Evolutionary conservation across 768 basidiomycete genomes (phyloP).

Genomic region (Udeniomyces megalosporus): DNA sequence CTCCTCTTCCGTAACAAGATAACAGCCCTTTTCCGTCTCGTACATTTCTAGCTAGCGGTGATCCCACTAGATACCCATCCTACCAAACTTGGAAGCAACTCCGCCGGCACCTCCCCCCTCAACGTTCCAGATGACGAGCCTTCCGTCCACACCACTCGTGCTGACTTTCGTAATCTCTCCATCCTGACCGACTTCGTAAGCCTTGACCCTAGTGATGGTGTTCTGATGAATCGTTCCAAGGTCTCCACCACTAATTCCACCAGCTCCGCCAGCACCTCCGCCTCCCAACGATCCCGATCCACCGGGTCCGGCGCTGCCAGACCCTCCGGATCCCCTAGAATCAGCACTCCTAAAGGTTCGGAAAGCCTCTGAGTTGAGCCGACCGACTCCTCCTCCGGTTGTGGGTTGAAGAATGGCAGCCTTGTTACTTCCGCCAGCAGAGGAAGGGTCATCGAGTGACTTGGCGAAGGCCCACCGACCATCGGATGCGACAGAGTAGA

Average conservation of each 20-base stretch:
- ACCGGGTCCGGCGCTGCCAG: background rate
- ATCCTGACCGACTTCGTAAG: constrained; percentile 46
- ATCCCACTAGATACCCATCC: constrained; percentile 7
- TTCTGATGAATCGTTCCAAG: constrained; percentile 89
- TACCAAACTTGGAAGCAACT: background rate
- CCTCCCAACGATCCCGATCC: constrained; percentile 18
- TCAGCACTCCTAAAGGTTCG: constrained; percentile 88
- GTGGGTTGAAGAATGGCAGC: constrained; percentile 34
- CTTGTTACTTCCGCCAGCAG: constrained; percentile 33
- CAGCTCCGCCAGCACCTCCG: constrained; percentile 25
- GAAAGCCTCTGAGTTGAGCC: constrained; percentile 85
- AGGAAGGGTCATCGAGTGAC: constrained; percentile 66
- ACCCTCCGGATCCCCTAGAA: constrained; percentile 26
- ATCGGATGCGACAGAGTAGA: constrained; percentile 48
- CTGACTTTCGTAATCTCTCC: constrained; percentile 55
- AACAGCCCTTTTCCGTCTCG: too few species aligned
- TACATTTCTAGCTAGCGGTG: too few species aligned
- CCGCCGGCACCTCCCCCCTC: constrained; percentile 3
- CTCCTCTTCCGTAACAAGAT: too few species aligned
- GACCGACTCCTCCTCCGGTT: constrained; percentile 35
- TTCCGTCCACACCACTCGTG: constrained; percentile 86
- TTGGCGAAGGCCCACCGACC: constrained; percentile 62
- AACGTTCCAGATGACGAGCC: constrained; percentile 69
- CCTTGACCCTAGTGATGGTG: constrained; percentile 79
- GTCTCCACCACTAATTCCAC: constrained; percentile 45